phyloP scores from a whole-genome alignment of 805 yeast species.

The Zygoascus biomembranicola region DNA sequence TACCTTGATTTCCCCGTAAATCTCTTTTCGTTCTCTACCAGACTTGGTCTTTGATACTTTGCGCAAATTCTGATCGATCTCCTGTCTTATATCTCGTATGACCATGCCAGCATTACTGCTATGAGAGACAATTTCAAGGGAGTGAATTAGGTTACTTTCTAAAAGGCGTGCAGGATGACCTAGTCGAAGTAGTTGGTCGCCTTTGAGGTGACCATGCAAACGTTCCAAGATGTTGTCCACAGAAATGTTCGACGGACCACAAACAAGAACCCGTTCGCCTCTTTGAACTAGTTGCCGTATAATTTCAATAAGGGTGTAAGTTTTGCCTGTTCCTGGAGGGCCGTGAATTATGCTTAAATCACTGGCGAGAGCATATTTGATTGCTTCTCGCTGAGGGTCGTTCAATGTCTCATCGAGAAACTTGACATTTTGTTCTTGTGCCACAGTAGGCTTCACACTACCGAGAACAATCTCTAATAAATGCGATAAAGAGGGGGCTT shows the following conservation, averaged over 20 bases:
- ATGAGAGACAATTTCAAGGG: slow-evolving; percentile 64
- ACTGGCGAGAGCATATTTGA: slow-evolving; percentile 52
- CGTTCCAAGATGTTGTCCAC: slow-evolving; percentile 88
- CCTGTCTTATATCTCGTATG: slow-evolving; percentile 57
- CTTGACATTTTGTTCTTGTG: slow-evolving; percentile 5
- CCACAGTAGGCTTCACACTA: slow-evolving; percentile 30
- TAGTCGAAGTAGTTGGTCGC: slow-evolving; percentile 56
- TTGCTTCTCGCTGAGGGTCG: slow-evolving; percentile 65
- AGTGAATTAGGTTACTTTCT: slow-evolving; percentile 53
- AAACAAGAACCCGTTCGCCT: slow-evolving; percentile 61
- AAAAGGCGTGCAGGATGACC: slow-evolving; percentile 92
- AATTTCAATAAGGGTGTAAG: slow-evolving; percentile 75
- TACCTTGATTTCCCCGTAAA: slow-evolving; percentile 61
- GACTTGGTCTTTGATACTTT: slow-evolving; percentile 49
- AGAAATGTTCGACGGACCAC: slow-evolving; percentile 91
- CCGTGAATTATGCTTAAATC: slow-evolving; percentile 57
- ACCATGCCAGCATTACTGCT: slow-evolving; percentile 51
- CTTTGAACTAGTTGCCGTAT: slow-evolving; percentile 56
- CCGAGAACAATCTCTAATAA: slow-evolving; percentile 42
- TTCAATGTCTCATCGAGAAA: slow-evolving; percentile 46
- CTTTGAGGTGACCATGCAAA: slow-evolving; percentile 37
- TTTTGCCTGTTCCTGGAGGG: slow-evolving; percentile 81
- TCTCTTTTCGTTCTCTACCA: slow-evolving; percentile 54
- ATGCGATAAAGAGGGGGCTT: slow-evolving; percentile 33
- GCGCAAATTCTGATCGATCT: slow-evolving; percentile 52